Evolutionary conservation across 176 grass and related monocot species (phyloP), one percentile per base, ranked within the genome.

Genomic region (Musa beccarii): DNA sequence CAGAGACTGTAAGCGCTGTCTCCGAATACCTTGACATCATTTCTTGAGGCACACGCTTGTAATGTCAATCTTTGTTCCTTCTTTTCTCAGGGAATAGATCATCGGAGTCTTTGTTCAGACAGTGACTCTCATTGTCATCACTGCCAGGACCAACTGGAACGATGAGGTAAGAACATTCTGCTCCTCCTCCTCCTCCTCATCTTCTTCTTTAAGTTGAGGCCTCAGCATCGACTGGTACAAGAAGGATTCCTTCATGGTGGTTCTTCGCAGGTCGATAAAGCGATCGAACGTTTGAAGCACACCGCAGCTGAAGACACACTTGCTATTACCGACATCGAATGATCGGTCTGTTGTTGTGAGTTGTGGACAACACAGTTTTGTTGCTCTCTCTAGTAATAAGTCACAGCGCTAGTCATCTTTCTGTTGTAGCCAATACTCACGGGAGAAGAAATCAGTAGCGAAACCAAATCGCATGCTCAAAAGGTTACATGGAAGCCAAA

Each of bases 131-230:
- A 85, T 96, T 21, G 15, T 96, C 22, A 73, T 96, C 69, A 92
- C 89, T 2, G 92, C 71, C 23, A 96, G 80, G 83, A 92, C 89
- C 13, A 89, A 89, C 67, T 96, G 89, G 92, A 76, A 87, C 76
- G 87, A 77, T 11, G 92, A 96, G 86, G 89, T 96, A 43, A 69
- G 54, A 17, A 56, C 25, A 10, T 8, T 2, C 12, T 73, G 9
- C 10, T 53, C 49, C 6, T 7, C 21, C 1, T 49, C 14, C n/a
- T 22, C 2, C 20, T 10, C n/a, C 0, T 64, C 11, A 12, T 34
- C 29, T 43, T 43, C 34, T 43, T 43, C 34, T 43, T 43, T 5
- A 43, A 43, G 34, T 43, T 43, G 34, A 43, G 34, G 34, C 34
- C 29, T 43, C 34, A 43, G 34, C 34, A 43, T 43, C 34, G 6